These are phyloP conservation scores for Vitis cinerea DNA, from an alignment of 164 flowering plant species.

Conservation along the genomic window DNA sequence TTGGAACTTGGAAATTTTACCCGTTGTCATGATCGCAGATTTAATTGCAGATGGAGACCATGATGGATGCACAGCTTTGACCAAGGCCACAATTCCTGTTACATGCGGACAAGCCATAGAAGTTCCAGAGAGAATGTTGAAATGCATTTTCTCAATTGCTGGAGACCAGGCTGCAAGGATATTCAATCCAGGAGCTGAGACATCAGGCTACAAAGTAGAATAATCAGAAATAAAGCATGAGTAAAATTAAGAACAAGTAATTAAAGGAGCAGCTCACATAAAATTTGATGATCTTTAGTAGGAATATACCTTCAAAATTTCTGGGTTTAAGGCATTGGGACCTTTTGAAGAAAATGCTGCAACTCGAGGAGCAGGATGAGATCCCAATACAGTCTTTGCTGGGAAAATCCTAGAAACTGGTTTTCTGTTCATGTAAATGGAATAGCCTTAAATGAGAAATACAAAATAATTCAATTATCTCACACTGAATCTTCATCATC, in stretches of 20 bases:
- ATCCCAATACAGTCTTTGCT: conserved; percentile 61
- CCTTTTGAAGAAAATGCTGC: conserved; percentile 82
- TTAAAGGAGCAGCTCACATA: not conserved
- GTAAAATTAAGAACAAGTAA: not conserved
- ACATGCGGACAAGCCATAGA: conserved; percentile 92
- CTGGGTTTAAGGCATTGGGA: conserved; percentile 68
- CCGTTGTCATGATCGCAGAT: conserved; percentile 87
- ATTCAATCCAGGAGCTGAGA: conserved; percentile 81
- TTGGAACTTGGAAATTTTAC: conserved; percentile 32
- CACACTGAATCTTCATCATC: not conserved
- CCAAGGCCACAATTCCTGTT: conserved; percentile 65
- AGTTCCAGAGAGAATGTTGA: conserved; percentile 81
- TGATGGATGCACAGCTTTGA: conserved; percentile 64
- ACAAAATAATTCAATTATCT: not conserved
- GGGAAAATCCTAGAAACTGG: conserved; percentile 48
- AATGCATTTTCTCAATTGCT: conserved; percentile 47
- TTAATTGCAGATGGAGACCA: conserved; percentile 90
- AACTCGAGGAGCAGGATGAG: conserved; percentile 67
- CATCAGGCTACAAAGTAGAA: conserved; percentile 59
- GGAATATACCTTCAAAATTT: conserved; percentile 65
- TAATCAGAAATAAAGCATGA: not conserved
- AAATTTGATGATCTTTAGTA: not conserved
- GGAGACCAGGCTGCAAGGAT: conserved; percentile 92
- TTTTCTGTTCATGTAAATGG: conserved; percentile 33
- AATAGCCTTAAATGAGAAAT: conserved; percentile 8